A percentile compares a stretch with the other conserved stretches of the same genome.
Evolutionary conservation across 2,329 filamentous ascomycete species (phyloP).

Genomic region (Neonectria faginata): DNA sequence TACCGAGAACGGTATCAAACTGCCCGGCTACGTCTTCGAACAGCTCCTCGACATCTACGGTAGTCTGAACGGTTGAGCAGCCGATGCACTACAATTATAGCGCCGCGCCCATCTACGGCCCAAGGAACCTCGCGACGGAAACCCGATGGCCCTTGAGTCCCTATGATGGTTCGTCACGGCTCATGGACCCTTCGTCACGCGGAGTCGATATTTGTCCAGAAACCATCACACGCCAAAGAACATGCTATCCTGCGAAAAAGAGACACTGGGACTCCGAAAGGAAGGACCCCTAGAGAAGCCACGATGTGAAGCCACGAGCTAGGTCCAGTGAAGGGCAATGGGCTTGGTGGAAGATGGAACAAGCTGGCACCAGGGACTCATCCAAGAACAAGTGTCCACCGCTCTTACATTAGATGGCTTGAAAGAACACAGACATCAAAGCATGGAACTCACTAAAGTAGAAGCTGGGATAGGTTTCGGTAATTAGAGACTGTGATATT

Average conservation of each 20-base stretch:
- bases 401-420: no score
- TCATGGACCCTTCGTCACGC: background rate
- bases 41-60: conserved; percentile 74
- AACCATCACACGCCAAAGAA: background rate
- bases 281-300: background rate
- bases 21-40: conserved; percentile 76
- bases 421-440: background rate
- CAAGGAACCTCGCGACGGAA: background rate
- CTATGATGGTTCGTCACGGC: conserved; percentile 2
- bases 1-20: conserved; percentile 79
- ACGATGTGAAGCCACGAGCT: background rate
- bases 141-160: background rate
- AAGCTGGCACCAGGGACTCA: background rate
- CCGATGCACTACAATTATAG: conserved; percentile 11
- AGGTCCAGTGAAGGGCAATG: background rate
- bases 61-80: conserved; percentile 53
- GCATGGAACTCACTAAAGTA: background rate
- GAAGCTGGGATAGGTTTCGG: background rate
- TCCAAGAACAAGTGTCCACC: background rate
- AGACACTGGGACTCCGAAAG: no score
- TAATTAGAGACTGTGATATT: conserved; percentile 1
- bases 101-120: conserved; percentile 28
- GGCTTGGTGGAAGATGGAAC: background rate
- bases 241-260: background rate
- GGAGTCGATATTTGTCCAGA: background rate